Evolutionary conservation across 805 yeast genomes (phyloP), one percentile per base, ranked within the genome.

Genomic region (Scheffersomyces coipomensis): DNA sequence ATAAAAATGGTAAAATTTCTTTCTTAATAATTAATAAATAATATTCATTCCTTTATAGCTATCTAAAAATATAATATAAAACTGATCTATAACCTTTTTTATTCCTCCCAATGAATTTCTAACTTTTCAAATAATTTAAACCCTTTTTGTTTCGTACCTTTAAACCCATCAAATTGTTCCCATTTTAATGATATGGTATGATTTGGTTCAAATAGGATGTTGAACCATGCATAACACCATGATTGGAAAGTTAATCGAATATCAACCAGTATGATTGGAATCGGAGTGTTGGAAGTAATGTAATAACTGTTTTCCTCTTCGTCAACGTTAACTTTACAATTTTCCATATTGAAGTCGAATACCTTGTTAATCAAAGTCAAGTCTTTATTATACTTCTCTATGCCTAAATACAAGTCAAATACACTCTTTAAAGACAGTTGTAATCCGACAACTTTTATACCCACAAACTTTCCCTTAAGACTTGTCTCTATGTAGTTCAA

Each of bases 161-260:
- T 72, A 41, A 70, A 71, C 0, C 95, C 95, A 58, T 86, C 95
- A 48, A 83, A 63, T 0, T 76, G 71, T 2, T 66, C 64, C 68
- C 68, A 61, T 8, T 16, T 19, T 10, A 35, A 34, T 5, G 19
- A 13, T 11, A 12, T 26, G 4, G 13, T 25, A 17, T 23, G 16
- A 12, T 33, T 12, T 10, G 65, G 52, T 45, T 76, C 81, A 55
- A 73, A 70, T 41, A 56, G 64, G 2, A 66, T 34, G 42, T 76
- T 76, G 40, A 75, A 56, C 46, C 46, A 43, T 11, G 35, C 15
- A 27, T 43, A 43, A 19, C 39, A 38, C 35, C 37, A 34, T 18
- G 9, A 8, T 13, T 11, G 17, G 18, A 27, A 27, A 27, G n/a
- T 27, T 5, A 27, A 13, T 15, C 30, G 5, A 27, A 27, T 27